Evolutionary conservation across 2,329 filamentous ascomycete genomes (phyloP), one percentile per base, ranked within the genome.

Genomic region (Fusarium kyushuense): DNA sequence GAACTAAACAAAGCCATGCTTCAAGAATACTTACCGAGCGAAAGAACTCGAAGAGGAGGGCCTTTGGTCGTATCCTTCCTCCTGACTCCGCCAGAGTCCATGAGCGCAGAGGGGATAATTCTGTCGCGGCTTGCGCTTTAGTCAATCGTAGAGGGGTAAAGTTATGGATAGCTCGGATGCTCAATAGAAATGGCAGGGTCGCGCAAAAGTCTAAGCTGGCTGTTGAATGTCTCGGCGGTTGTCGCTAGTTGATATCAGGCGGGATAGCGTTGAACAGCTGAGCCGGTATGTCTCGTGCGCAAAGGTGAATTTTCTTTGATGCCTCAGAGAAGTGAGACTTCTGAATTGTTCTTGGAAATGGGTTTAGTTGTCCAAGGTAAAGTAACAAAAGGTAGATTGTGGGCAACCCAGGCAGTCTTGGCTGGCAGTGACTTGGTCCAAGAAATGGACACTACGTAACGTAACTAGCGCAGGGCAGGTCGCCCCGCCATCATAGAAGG

Each of bases 21-120:
- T 36, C 21, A 41, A 25, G 32, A 35, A 21, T 36, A 77, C 88
- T 65, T 86, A 96, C 93, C 93, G 72, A 99, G 86, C 29, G 94
- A 97, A 14, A 99, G 84, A 70, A 99, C 91, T 78, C 96, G 92
- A 79, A 98, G 82, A 56, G 96, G 95, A 77, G 95, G 94, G 48
- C 95, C 95, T 81, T 96, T 97, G 52, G 93, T 97, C 62, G 95
- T 97, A 80, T 98, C 95, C 82, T 96, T 96, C 78, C 95, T 89
- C 80, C 90, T 90, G 74, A 97, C 79, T 62, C 82, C 83, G 71
- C 80, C 82, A 40, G 81, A 80, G 65, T 87, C 85, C 85, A 88
- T 88, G 63, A 54, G 69, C 51, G 59, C 57, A 70, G 54, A 49
- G 48, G 29, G 25, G 35, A 41, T 61, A 58, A 47, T 54, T 63